A percentile compares a stretch with the other conserved stretches of the same genome.
Evolutionary conservation across 2,329 filamentous ascomycete species (phyloP).

Genomic region (Colletotrichum filicis): DNA sequence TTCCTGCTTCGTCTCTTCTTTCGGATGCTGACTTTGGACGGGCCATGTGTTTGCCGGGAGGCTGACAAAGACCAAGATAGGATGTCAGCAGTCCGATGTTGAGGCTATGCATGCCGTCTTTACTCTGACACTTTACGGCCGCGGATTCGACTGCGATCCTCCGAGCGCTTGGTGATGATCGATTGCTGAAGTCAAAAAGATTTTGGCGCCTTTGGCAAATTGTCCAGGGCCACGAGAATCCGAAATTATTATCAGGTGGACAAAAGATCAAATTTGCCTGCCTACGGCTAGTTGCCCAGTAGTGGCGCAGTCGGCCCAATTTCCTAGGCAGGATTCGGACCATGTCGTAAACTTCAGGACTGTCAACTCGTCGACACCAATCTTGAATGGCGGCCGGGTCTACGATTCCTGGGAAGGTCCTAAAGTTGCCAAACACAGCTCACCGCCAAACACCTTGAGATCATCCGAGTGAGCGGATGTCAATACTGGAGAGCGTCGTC

Average conservation of each 20-base stretch:
- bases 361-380: background rate
- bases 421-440: background rate
- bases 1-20: background rate
- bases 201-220: background rate
- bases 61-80: background rate
- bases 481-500: background rate
- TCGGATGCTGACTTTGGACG: slow-evolving; percentile 21
- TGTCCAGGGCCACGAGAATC: background rate
- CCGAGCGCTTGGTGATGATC: background rate
- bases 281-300: slow-evolving; percentile 3
- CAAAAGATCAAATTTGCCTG: slow-evolving; percentile 1
- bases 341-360: background rate
- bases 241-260: background rate
- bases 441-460: background rate
- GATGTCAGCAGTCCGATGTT: slow-evolving; percentile 6
- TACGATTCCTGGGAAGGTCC: background rate
- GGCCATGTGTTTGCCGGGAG: background rate
- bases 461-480: background rate
- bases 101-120: background rate
- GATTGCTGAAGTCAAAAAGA: background rate
- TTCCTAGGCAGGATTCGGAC: slow-evolving; percentile 2
- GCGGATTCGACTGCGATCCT: background rate
- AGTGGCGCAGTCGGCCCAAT: slow-evolving; percentile 8
- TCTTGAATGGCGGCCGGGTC: background rate
- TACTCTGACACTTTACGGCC: background rate